Conservation (phyloP, 2,329 filamentous ascomycete genomes). For the Colletotrichum tofieldiae region DNA sequence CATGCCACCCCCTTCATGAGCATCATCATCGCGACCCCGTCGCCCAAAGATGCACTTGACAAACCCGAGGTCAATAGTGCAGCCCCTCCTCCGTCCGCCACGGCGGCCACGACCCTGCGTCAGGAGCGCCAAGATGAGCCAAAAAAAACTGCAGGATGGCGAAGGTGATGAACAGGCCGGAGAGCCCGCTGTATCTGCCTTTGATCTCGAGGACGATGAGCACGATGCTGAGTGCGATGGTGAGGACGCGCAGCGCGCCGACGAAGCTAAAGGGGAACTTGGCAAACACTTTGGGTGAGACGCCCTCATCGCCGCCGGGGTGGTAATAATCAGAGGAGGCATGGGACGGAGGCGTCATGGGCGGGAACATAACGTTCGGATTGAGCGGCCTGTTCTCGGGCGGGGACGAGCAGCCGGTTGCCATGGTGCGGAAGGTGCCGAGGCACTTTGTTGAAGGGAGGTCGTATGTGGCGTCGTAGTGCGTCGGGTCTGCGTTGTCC, state of each 20-base stretch:
- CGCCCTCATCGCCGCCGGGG: not conserved
- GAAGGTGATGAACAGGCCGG: conserved; percentile 22
- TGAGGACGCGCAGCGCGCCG: conserved; percentile 16
- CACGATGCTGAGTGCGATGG: conserved; percentile 12
- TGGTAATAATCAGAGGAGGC: not conserved
- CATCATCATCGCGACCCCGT: conserved; percentile 1
- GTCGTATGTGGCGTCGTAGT: conserved; percentile 19
- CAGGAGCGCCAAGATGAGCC: conserved; percentile 21
- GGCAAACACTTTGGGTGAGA: not conserved
- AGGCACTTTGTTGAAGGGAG: conserved; percentile 38
- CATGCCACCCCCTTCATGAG: not conserved
- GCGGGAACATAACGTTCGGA: conserved; percentile 21
- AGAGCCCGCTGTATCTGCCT: not conserved
- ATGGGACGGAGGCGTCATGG: conserved; percentile 1
- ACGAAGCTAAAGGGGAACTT: conserved; percentile 23
- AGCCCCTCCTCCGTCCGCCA: not conserved
- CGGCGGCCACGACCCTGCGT: not conserved
- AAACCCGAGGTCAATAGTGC: conserved; percentile 23
- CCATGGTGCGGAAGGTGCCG: conserved; percentile 31
- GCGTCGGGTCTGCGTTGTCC: not conserved
- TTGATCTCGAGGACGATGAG: conserved; percentile 14
- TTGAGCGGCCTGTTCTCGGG: conserved; percentile 24
- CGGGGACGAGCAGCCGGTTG: not conserved
- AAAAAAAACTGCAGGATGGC: conserved; percentile 28
- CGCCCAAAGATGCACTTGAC: conserved; percentile 34